Evolutionary conservation across 2,329 filamentous ascomycete species (phyloP).

Genomic region (Neoascochyta sp.): DNA sequence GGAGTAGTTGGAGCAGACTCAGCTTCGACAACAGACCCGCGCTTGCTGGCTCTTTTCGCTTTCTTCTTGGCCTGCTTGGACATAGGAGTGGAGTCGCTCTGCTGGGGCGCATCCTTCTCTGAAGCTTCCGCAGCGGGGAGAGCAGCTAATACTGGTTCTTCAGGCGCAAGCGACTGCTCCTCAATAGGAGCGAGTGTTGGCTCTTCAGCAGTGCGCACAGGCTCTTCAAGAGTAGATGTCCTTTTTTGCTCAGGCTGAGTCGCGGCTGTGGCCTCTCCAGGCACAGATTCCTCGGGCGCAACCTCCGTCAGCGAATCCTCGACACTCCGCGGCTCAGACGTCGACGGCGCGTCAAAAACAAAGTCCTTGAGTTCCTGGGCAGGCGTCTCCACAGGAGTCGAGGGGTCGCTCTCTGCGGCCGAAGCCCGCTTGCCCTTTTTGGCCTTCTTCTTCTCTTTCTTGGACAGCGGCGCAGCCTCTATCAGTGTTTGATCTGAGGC

Average conservation of each 20-base stretch:
- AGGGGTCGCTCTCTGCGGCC: conserved; percentile 3
- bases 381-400: conserved; percentile 5
- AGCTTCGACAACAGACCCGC: conserved; percentile 8
- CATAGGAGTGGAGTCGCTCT: conserved; percentile 6
- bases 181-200: too few relatives aligned
- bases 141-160: not conserved
- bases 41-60: conserved; percentile 11
- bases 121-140: not conserved
- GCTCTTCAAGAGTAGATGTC: too few relatives aligned
- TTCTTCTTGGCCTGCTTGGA: conserved; percentile 20
- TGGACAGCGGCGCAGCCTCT: conserved; percentile 6
- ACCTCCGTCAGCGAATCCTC: not conserved
- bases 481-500: not conserved
- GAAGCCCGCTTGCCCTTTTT: conserved; percentile 11
- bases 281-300: not conserved
- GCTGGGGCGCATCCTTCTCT: not conserved
- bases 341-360: not conserved
- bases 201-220: not conserved
- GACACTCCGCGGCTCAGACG: not conserved
- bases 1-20: conserved; percentile 7
- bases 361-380: conserved; percentile 4
- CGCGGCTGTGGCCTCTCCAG: too few relatives aligned
- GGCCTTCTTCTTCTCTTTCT: conserved; percentile 15
- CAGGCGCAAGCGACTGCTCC: conserved; percentile 1
- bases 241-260: too few relatives aligned